Evolutionary conservation across 2,329 filamentous ascomycete genomes (phyloP), one percentile per base, ranked within the genome.

Genomic region (Microsporum canis): DNA sequence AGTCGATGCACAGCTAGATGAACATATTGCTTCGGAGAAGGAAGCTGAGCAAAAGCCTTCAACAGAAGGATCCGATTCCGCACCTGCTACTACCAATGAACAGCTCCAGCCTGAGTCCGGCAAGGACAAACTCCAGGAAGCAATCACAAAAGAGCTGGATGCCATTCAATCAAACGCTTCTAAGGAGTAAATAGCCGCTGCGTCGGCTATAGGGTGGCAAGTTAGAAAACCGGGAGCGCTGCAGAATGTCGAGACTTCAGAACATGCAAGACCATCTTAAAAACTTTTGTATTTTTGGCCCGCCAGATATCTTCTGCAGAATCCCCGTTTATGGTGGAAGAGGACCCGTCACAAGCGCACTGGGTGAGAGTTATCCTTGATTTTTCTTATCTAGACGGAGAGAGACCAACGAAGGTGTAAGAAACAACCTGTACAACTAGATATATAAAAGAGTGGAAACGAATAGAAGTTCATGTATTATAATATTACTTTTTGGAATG

Each of bases 1-100:
- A 53, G 77, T 78, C 41, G 72, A 76, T 61, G 69, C 67, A 61
- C 73, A 68, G 63, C 66, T 73, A 34, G 68, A 70, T 39, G 68
- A 71, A 8, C 66, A 71, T 60, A 67, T 68, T 38, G 63, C 63
- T 60, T 61, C 65, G 23, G 66, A 72, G 61, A 49, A 67, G 29
- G 69, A 70, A 31, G 68, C 66, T 33, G 59, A 65, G n/a, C 59
- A 65, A 55, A 61, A 23, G 8, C 8, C 31, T 2, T 23, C 58
- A 39, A 17, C 43, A 14, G 36, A 61, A 31, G 31, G 29, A 4
- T 39, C 45, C 29, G 5, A 60, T 12, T 34, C 63, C n/a, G 63
- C 41, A 14, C 61, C 59, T 39, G 3, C 62, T 63, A 3, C 63
- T 67, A 57, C 68, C 45, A 31, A 67, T 69, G 62, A 66, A 63